Conservation (phyloP, 768 basidiomycete genomes). For the Pleurotus ostreatus region DNA sequence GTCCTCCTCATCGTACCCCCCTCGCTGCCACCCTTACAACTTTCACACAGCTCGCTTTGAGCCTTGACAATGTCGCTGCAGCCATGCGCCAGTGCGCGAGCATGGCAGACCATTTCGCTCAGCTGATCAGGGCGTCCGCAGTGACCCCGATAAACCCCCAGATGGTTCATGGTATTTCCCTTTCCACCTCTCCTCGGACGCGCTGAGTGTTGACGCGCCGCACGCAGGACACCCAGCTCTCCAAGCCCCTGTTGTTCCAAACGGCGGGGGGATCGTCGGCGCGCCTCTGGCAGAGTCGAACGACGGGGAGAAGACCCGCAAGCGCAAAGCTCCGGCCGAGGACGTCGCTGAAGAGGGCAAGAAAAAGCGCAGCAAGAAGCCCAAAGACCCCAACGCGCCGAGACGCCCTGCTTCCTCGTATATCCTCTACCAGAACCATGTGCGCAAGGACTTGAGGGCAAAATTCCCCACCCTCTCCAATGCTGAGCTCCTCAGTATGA, state of each 20-base stretch:
- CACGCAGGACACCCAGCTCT: neutral
- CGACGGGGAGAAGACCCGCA: constrained; percentile 24
- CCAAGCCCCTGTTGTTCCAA: constrained; percentile 10
- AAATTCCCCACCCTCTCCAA: constrained; percentile 63
- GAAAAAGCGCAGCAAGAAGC: constrained; percentile 60
- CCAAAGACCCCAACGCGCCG: constrained; percentile 89
- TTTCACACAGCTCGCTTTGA: constrained; percentile 44
- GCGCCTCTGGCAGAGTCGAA: constrained; percentile 8
- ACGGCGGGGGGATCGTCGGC: constrained; percentile 17
- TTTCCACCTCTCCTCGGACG: constrained; percentile 12
- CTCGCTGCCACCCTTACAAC: neutral
- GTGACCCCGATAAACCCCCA: constrained; percentile 20
- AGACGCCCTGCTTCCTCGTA: constrained; percentile 93
- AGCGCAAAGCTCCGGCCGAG: constrained; percentile 48
- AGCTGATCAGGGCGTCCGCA: constrained; percentile 35
- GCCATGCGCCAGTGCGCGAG: constrained; percentile 60
- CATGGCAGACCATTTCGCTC: constrained; percentile 57
- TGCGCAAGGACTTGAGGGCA: constrained; percentile 69
- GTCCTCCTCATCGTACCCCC: constrained; percentile 7
- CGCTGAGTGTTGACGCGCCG: neutral
- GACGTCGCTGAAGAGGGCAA: constrained; percentile 42
- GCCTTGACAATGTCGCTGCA: constrained; percentile 54
- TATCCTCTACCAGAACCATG: constrained; percentile 90
- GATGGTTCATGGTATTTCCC: neutral
- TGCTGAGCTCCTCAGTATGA: constrained; percentile 65